Conservation (phyloP, 2,329 filamentous ascomycete species). For the Aureobasidium sp. region DNA sequence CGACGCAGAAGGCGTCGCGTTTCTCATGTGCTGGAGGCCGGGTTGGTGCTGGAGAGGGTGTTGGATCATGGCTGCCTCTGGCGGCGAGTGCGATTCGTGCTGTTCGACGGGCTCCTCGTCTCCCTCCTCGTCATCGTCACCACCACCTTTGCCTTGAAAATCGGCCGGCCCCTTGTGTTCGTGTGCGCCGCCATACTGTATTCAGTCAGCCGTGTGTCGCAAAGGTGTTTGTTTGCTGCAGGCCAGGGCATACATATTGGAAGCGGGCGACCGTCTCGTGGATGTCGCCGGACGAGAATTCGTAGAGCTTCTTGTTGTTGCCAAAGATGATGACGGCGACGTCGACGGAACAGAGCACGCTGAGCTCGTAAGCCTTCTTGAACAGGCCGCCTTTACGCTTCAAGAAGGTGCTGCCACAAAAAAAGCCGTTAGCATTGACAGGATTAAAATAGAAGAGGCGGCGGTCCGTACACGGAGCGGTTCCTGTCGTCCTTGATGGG, state of each 20-base stretch:
- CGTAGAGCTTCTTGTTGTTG: conserved; percentile 97
- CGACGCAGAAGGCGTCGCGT: conserved; percentile 75
- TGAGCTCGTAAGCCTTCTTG: conserved; percentile 98
- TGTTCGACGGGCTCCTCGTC: conserved; percentile 38
- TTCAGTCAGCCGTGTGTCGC: conserved; percentile 20
- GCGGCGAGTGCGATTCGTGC: conserved; percentile 50
- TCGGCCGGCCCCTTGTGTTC: conserved; percentile 94
- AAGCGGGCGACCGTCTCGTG: conserved; percentile 80
- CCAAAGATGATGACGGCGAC: conserved; percentile 98
- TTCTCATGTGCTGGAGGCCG: conserved; percentile 70
- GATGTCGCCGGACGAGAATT: conserved; percentile 93
- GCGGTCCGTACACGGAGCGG: conserved; percentile 68
- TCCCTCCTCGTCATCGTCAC: conserved; percentile 63
- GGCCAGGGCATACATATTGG: conserved; percentile 63
- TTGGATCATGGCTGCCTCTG: conserved; percentile 48
- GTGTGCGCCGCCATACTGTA: conserved; percentile 79
- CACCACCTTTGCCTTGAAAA: conserved; percentile 69
- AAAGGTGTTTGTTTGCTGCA: conserved; percentile 11
- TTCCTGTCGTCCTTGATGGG: conserved; percentile 98
- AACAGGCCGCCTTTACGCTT: conserved; percentile 98
- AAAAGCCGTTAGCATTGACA: not conserved
- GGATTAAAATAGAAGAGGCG: not conserved
- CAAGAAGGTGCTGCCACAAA: conserved; percentile 67
- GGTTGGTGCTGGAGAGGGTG: conserved; percentile 43
- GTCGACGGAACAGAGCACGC: conserved; percentile 94